phyloP scores from a whole-genome alignment of 495 filamentous ascomycete species.

The Entonaema liquescens region DNA sequence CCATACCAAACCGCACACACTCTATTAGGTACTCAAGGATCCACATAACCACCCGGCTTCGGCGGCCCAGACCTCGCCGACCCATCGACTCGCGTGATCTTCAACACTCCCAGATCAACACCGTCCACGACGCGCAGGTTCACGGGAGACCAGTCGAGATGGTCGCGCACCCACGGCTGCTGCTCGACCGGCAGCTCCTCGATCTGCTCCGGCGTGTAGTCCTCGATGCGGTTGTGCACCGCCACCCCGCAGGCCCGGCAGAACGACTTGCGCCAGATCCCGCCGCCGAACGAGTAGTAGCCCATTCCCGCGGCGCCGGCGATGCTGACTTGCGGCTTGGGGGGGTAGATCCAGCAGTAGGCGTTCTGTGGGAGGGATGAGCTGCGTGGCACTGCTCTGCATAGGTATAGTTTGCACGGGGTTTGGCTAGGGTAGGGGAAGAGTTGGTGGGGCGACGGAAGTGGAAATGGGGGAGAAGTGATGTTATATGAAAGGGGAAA shows the following conservation, averaged over 20 bases:
- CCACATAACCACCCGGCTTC: slow-evolving; percentile 18
- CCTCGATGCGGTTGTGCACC: slow-evolving; percentile 29
- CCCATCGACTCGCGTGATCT: slow-evolving; percentile 24
- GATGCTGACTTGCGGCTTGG: slow-evolving; percentile 30
- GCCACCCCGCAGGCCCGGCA: slow-evolving; percentile 44
- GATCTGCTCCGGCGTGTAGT: slow-evolving; percentile 24
- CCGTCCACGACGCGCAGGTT: slow-evolving; percentile 36
- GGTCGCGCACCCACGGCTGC: slow-evolving; percentile 5
- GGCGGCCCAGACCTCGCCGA: slow-evolving; percentile 1
- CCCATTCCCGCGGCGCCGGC: slow-evolving; percentile 9
- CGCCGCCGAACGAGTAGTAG: slow-evolving; percentile 43
- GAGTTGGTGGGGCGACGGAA: background rate
- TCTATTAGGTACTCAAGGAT: slow-evolving; percentile 8
- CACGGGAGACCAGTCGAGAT: slow-evolving; percentile 33
- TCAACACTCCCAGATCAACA: slow-evolving; percentile 20
- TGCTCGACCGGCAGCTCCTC: slow-evolving; percentile 33
- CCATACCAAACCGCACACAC: background rate
- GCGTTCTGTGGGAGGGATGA: slow-evolving; percentile 20
- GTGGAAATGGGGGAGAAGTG: background rate
- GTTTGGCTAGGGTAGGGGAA: too few species aligned
- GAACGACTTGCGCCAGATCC: slow-evolving; percentile 40
- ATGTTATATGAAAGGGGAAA: background rate
- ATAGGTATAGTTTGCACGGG: too few species aligned
- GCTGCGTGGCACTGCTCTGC: too few species aligned
- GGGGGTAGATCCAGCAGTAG: slow-evolving; percentile 39